Evolutionary conservation across 1,284 basidiomycete species (phyloP).

Genomic region (Fomes fomentarius): DNA sequence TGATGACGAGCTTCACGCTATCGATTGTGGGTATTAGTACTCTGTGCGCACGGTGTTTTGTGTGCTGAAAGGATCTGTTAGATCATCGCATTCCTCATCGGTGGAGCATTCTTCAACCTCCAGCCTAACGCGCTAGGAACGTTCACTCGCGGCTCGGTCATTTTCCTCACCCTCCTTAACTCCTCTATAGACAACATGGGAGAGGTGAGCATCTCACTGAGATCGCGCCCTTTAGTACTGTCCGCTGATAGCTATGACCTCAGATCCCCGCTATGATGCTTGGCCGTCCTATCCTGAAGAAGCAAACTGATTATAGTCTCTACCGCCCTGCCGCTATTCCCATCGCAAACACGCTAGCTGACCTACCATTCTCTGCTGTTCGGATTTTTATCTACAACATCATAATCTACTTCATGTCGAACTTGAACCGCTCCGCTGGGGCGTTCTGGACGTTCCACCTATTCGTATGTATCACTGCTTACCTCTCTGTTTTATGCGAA

Average conservation of each 20-base stretch:
- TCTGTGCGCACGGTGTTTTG: neutral
- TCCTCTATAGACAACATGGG: constrained; percentile 80
- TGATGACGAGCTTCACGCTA: constrained; percentile 71
- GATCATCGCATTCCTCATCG: constrained; percentile 74
- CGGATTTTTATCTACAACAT: constrained; percentile 69
- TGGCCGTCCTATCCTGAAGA: constrained; percentile 71
- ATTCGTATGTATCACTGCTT: constrained; percentile 38
- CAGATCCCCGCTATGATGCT: constrained; percentile 73
- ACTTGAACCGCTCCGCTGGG: constrained; percentile 60
- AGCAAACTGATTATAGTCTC: constrained; percentile 69
- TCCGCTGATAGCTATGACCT: neutral
- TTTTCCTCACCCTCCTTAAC: constrained; percentile 77
- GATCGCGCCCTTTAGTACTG: no score
- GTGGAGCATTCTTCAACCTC: constrained; percentile 75
- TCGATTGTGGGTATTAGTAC: constrained; percentile 41
- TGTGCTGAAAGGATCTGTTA: constrained; percentile 22
- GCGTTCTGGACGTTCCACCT: constrained; percentile 78
- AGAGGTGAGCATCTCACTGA: constrained; percentile 57
- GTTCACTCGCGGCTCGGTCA: constrained; percentile 86
- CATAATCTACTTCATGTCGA: constrained; percentile 78
- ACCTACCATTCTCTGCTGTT: constrained; percentile 73
- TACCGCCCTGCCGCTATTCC: constrained; percentile 80
- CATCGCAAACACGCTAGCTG: constrained; percentile 75
- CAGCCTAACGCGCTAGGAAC: constrained; percentile 78
- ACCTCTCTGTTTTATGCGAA: no score